Evolutionary conservation across 2,329 filamentous ascomycete species (phyloP), one percentile per base, ranked within the genome.

Genomic region (Pyrenochaeta sp.): DNA sequence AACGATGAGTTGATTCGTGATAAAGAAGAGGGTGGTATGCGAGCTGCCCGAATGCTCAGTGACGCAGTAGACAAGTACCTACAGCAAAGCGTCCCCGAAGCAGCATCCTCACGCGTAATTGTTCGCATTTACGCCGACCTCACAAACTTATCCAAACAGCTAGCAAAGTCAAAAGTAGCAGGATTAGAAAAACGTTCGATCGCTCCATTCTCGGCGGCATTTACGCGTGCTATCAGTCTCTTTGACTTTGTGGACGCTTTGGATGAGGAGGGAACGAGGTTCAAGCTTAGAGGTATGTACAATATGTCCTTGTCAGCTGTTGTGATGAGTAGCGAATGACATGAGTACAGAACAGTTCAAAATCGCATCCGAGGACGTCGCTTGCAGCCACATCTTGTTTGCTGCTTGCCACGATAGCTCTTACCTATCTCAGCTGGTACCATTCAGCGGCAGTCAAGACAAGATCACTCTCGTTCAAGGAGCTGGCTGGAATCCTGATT

Each of bases 331-430:
- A 36, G 33, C 20, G 36, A 39, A 14, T 39, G 9, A 20, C 18
- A 5, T 32, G 4, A 10, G 6, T 45, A 14, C 31, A 63, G 60
- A 76, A 61, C 76, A 60, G 55, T 76, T 79, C 66, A 75, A 78
- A 4, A 75, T 87, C 1, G 86, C 85, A 55, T 81, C 79, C 30
- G 82, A 86, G 40, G 85, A 84, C 60, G 74, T 79, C 3, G 83
- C 87, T 63, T 89, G 87, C 75, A 85, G 84, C 60, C 86, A 87
- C 66, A 85, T 89, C 31, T 85, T 84, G 64, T 85, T 87, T 51
- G 87, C 85, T 4, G 85, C 82, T 33, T 88, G 86, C 62, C 85
- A 88, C 60, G 84, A 88, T 60, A 77, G 77, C 20, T 81, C 82
- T 45, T 87, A 88, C 65, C 72, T 86, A 40, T 80, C 83, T 7